A percentile compares a stretch with the other conserved stretches of the same genome.
Conservation (phyloP, 371 early-diverging fungal genomes). For the Massospora cicadina region DNA sequence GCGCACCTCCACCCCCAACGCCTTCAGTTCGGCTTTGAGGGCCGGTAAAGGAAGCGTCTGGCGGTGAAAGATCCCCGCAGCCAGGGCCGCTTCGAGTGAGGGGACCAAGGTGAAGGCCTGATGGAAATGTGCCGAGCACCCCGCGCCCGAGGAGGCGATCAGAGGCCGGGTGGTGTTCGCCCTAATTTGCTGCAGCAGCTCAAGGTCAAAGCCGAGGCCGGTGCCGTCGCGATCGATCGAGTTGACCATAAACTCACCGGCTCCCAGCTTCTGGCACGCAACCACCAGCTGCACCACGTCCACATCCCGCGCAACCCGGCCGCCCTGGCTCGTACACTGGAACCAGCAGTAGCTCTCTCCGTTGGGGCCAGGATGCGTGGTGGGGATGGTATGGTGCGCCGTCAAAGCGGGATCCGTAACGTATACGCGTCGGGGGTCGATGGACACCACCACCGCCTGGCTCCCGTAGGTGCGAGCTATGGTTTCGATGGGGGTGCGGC, state of each 20-base stretch:
- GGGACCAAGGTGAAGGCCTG: constrained; percentile 62
- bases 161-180: constrained; percentile 72
- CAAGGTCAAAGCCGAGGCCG: constrained; percentile 85
- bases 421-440: constrained; percentile 89
- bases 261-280: constrained; percentile 77
- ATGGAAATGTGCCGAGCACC: constrained; percentile 62
- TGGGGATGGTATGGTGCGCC: constrained; percentile 51
- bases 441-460: constrained; percentile 96
- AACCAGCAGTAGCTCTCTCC: constrained; percentile 94
- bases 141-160: constrained; percentile 93
- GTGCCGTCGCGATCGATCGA: constrained; percentile 97
- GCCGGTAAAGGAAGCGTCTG: constrained; percentile 68
- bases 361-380: constrained; percentile 60
- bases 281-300: constrained; percentile 81
- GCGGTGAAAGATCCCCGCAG: constrained; percentile 96
- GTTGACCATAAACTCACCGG: constrained; percentile 89
- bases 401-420: constrained; percentile 24
- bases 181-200: constrained; percentile 57
- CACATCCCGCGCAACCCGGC: constrained; percentile 82
- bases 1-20: constrained; percentile 17
- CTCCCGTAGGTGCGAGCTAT: constrained; percentile 82
- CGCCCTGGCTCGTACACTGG: constrained; percentile 94
- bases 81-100: constrained; percentile 84
- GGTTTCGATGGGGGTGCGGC: constrained; percentile 72
- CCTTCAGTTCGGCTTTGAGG: constrained; percentile 54